Conservation (phyloP, 257 asterid genomes). For the Plectranthus barbatus region DNA sequence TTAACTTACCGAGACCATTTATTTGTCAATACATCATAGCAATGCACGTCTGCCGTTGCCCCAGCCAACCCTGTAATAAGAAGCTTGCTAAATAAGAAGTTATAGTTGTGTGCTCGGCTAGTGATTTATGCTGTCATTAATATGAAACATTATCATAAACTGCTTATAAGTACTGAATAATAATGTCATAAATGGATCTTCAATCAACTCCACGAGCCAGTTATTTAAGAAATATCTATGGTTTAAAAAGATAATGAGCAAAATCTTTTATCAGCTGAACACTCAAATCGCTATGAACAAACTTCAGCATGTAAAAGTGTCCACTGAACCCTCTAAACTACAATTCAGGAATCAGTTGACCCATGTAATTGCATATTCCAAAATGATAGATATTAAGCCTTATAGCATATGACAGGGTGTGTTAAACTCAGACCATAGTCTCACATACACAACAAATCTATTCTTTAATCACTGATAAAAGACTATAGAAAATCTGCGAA, state of each 20-base stretch:
- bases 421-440: neutral
- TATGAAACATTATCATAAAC: neutral
- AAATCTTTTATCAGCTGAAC: neutral
- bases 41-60: slow-evolving; percentile 95
- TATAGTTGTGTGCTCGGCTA: neutral
- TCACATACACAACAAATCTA: neutral
- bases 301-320: neutral
- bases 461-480: neutral
- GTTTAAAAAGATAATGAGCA: neutral
- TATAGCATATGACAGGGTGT: neutral
- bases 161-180: neutral
- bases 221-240: neutral
- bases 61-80: slow-evolving; percentile 87
- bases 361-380: neutral
- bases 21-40: slow-evolving; percentile 77
- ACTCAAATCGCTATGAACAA: slow-evolving; percentile 5
- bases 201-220: neutral
- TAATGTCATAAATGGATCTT: slow-evolving; percentile 8
- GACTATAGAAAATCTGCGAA: neutral
- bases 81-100: neutral
- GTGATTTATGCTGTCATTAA: neutral
- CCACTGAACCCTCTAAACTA: neutral
- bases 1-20: slow-evolving; percentile 86
- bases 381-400: neutral
- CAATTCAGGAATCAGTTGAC: neutral